Evolutionary conservation across 495 filamentous ascomycete species (phyloP).

Genomic region (Corynascus novoguineensis): DNA sequence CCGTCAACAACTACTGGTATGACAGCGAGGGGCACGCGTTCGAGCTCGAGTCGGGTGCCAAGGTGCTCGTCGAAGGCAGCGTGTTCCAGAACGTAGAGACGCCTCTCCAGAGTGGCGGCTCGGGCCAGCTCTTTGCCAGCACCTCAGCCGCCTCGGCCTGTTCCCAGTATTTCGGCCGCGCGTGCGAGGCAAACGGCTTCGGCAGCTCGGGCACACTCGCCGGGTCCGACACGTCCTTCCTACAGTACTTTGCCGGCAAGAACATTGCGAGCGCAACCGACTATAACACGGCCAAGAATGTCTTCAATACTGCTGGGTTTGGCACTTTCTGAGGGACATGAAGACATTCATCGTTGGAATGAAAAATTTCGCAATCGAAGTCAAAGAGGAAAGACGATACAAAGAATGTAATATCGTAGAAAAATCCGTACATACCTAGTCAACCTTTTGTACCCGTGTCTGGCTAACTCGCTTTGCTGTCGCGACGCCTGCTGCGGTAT

Average conservation of each 20-base stretch:
- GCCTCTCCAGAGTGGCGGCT: conserved; percentile 2
- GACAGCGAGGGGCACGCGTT: conserved; percentile 5
- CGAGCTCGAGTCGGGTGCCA: not conserved
- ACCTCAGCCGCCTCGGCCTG: not conserved
- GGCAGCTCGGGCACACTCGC: not conserved
- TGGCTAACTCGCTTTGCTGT: no score
- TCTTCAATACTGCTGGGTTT: conserved; percentile 1
- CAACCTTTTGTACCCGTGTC: no score
- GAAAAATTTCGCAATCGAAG: no score
- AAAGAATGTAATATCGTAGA: no score
- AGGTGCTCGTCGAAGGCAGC: conserved; percentile 7
- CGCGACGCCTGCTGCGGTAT: no score
- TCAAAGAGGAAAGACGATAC: no score
- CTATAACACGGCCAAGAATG: conserved; percentile 5
- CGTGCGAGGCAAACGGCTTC: conserved; percentile 6
- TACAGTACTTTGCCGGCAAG: conserved; percentile 1
- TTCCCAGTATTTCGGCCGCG: conserved; percentile 1
- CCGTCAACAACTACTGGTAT: conserved; percentile 12
- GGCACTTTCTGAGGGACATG: conserved; percentile 1
- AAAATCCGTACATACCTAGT: no score
- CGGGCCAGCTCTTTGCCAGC: not conserved
- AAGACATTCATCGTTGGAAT: no score
- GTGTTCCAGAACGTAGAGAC: conserved; percentile 3
- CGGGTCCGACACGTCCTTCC: not conserved
- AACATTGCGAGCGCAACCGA: not conserved